These are phyloP conservation scores for Arachis monticola DNA, from an alignment of 331 rosid species.

Conservation along the genomic window DNA sequence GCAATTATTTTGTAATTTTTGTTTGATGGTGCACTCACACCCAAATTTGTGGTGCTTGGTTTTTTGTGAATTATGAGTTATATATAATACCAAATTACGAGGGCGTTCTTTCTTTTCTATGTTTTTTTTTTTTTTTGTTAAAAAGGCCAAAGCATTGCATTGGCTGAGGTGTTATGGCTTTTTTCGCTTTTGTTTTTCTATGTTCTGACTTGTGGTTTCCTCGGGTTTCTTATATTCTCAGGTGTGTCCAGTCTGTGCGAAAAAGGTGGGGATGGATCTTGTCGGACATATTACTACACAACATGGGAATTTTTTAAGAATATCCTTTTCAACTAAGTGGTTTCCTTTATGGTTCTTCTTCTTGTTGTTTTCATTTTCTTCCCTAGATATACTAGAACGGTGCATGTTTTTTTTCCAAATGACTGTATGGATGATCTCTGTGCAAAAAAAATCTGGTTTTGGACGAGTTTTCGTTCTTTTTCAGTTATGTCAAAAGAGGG, in stretches of 20 bases:
- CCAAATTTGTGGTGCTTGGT: background rate
- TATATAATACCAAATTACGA: background rate
- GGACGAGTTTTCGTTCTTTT: background rate
- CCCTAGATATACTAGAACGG: background rate
- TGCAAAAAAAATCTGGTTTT: background rate
- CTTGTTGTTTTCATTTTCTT: background rate
- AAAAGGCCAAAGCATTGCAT: background rate
- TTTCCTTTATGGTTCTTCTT: constrained; percentile 8
- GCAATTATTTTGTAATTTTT: background rate
- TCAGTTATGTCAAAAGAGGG: background rate
- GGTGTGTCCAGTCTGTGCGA: constrained; percentile 83
- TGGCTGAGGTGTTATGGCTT: constrained; percentile 3
- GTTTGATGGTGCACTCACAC: constrained; percentile 2
- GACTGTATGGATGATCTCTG: background rate
- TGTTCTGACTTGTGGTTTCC: constrained; percentile 13
- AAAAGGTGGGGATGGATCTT: constrained; percentile 73
- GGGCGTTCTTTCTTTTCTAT: background rate
- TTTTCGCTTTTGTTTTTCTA: background rate
- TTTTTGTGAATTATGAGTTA: background rate
- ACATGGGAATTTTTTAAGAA: constrained; percentile 79
- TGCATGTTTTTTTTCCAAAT: background rate
- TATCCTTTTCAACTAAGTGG: constrained; percentile 60
- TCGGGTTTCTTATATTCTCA: constrained; percentile 41
- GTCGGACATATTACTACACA: constrained; percentile 79
- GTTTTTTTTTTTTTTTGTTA: no score